Base-by-base conservation (phyloP, 2,329 filamentous ascomycete genomes). In the Phialemoniopsis sp. region DNA sequence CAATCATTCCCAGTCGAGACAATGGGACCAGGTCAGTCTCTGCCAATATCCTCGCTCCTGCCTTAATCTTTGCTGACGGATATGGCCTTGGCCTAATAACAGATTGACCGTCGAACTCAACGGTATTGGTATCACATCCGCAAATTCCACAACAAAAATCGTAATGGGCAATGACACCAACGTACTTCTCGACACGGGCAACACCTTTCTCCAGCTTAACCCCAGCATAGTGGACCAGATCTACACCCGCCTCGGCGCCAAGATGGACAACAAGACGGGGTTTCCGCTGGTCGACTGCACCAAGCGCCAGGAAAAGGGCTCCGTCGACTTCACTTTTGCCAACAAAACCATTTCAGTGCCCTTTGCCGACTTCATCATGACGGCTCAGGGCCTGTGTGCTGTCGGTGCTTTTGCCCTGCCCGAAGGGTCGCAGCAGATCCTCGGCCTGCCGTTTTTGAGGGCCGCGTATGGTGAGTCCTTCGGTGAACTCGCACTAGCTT, bases 171-270 rank as follows among this genome's bases (percentile, higher is more conserved):
- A n/a, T 30, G 59, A 67, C 13, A 48, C 67, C 8, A 57, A 68
- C 19, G 69, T 76, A 21, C 70, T 81, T 36, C 68, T 86, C 18
- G 82, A 86, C 59, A 82, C 78, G 13, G 85, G 85, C 41, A 82
- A 78, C 45, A 84, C 78, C 32, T 64, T 87, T 40, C 83, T 76
- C 57, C 78, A 82, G 45, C 70, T 89, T 3, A 85, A 85, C 3
- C 63, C 76, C 43, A 53, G 64, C 26, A 58, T 85, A 42, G 72
- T 78, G 42, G 46, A 60, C 19, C 48, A 57, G 21, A 61, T 81
- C 28, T 66, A 62, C 53, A 41, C 58, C 37, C 53, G 66, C 49
- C 43, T 79, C 8, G 67, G 66, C 39, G 70, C 75, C 21, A 60
- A 68, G 19, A 68, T 38, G 31, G 71, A 66, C 36, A 34, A 55